phyloP scores from a whole-genome alignment of 768 basidiomycete species.

The Boletus reticulatus region DNA sequence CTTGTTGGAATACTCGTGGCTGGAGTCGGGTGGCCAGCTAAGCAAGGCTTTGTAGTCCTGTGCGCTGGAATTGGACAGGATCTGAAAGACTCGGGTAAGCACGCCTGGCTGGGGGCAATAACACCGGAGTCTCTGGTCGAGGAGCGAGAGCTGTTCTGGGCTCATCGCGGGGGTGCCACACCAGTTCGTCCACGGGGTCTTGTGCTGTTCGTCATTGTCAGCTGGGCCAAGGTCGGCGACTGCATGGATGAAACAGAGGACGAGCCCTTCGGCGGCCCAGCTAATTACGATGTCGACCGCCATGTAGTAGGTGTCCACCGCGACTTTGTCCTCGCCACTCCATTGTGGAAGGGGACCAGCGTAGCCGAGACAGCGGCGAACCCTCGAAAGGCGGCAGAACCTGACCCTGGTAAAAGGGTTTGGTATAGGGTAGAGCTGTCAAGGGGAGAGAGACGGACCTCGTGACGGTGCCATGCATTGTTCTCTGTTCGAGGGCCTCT shows the following conservation, averaged over 20 bases:
- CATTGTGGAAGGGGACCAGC: slow-evolving; percentile 52
- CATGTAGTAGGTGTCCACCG: slow-evolving; percentile 74
- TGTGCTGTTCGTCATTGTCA: slow-evolving; percentile 74
- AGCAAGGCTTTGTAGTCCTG: slow-evolving; percentile 57
- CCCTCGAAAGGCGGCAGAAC: slow-evolving; percentile 71
- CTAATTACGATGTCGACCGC: slow-evolving; percentile 88
- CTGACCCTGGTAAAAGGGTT: slow-evolving; percentile 55
- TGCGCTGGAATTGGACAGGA: slow-evolving; percentile 53
- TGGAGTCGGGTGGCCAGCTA: slow-evolving; percentile 73
- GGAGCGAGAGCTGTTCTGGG: slow-evolving; percentile 53
- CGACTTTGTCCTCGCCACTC: slow-evolving; percentile 66
- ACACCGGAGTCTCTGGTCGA: slow-evolving; percentile 57
- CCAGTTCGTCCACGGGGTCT: slow-evolving; percentile 85
- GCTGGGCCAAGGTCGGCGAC: slow-evolving; percentile 63
- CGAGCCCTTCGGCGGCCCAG: slow-evolving; percentile 83
- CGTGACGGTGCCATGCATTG: slow-evolving; percentile 82
- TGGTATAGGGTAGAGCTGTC: slow-evolving; percentile 13
- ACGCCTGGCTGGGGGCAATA: slow-evolving; percentile 50
- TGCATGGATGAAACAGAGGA: slow-evolving; percentile 87
- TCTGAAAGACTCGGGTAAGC: slow-evolving; percentile 74
- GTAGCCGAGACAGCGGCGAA: slow-evolving; percentile 73
- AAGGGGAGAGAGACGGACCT: slow-evolving; percentile 41
- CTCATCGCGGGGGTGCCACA: slow-evolving; percentile 74
- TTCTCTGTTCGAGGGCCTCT: slow-evolving; percentile 69
- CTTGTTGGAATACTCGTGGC: slow-evolving; percentile 38